Evolutionary conservation across 129 eudicot species (phyloP).

Genomic region (Lonicera japonica): DNA sequence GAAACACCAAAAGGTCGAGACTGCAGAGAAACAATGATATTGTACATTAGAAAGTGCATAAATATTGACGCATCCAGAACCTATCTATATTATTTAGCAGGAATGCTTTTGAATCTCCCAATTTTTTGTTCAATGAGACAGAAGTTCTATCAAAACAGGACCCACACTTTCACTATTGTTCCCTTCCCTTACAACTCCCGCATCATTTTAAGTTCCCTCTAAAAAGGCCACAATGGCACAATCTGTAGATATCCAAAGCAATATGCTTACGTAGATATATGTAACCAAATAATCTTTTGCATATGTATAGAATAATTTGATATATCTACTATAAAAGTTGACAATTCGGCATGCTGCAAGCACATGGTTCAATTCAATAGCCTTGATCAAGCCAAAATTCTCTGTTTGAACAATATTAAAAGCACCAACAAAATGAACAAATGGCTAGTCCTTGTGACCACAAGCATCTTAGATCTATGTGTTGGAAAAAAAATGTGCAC

Average conservation of each 20-base stretch:
- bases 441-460: too few relatives aligned
- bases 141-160: background rate
- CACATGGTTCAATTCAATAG: too few relatives aligned
- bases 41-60: background rate
- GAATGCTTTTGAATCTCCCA: background rate
- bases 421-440: too few relatives aligned
- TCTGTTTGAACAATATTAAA: too few relatives aligned
- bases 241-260: background rate
- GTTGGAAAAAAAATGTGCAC: too few relatives aligned
- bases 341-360: too few relatives aligned
- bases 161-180: too few relatives aligned
- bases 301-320: background rate
- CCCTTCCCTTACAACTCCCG: too few relatives aligned
- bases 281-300: background rate
- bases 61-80: background rate
- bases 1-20: constrained; percentile 99
- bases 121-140: background rate
- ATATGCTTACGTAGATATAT: background rate
- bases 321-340: background rate
- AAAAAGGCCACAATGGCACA: too few relatives aligned
- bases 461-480: too few relatives aligned
- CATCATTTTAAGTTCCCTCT: too few relatives aligned
- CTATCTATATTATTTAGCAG: background rate
- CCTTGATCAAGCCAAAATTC: too few relatives aligned
- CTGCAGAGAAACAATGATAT: constrained; percentile 42